phyloP scores from a whole-genome alignment of 805 yeast species.

The Candida broadrunensis region DNA sequence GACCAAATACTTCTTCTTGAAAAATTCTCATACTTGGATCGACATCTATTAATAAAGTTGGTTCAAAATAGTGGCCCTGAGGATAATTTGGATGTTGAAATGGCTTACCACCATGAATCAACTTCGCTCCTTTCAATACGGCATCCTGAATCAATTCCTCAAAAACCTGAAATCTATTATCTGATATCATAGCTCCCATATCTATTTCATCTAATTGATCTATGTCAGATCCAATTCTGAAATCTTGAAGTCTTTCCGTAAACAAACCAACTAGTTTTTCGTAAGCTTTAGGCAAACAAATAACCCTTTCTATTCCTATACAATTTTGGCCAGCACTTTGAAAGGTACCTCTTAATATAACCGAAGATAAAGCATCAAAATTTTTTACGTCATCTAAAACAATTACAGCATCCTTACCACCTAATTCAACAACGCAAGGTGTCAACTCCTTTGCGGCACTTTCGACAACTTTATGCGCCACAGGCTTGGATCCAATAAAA shows the following conservation, averaged over 20 bases:
- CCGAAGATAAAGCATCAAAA: constrained; percentile 54
- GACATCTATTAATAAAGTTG: constrained; percentile 84
- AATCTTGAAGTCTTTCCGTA: constrained; percentile 50
- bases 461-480: constrained; percentile 81
- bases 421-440: constrained; percentile 93
- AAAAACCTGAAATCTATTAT: constrained; percentile 64
- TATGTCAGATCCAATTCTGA: constrained; percentile 86
- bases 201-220: constrained; percentile 90
- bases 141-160: constrained; percentile 73
- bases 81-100: constrained; percentile 89
- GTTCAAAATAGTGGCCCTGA: constrained; percentile 89
- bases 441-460: constrained; percentile 86
- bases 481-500: constrained; percentile 93
- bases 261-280: constrained; percentile 58
- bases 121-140: constrained; percentile 73
- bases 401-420: constrained; percentile 92
- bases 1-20: constrained; percentile 91
- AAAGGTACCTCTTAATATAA: constrained; percentile 90
- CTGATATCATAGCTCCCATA: constrained; percentile 93
- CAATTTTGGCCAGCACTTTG: constrained; percentile 98
- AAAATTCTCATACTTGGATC: constrained; percentile 74
- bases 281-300: constrained; percentile 72
- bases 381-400: constrained; percentile 78
- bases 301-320: constrained; percentile 93
- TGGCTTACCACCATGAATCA: constrained; percentile 78